These are phyloP conservation scores for Grosmannia penicillata DNA, from an alignment of 2,329 filamentous ascomycete genomes.

Conservation along the genomic window DNA sequence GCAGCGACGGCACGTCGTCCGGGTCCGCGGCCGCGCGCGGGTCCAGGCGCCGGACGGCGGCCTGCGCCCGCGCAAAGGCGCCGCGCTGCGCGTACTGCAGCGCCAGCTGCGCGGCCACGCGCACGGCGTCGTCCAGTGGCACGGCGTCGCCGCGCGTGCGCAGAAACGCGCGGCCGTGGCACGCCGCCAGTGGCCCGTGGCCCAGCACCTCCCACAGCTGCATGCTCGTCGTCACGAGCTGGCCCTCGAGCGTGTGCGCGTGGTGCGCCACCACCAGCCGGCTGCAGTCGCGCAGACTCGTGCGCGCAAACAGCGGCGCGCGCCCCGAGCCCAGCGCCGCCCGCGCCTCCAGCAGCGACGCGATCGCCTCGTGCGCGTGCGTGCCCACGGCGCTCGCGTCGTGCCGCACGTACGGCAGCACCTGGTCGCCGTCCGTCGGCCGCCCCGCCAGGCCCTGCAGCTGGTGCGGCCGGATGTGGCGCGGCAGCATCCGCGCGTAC, in stretches of 20 bases:
- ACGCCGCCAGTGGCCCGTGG: constrained; percentile 35
- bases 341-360: constrained; percentile 8
- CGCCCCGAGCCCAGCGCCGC: constrained; percentile 8
- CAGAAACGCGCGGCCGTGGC: constrained; percentile 59
- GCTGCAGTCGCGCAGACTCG: constrained; percentile 5
- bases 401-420: constrained; percentile 10
- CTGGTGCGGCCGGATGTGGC: constrained; percentile 30
- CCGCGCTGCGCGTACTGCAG: constrained; percentile 52
- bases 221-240: constrained; percentile 24
- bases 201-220: constrained; percentile 67
- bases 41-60: constrained; percentile 32
- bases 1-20: constrained; percentile 7
- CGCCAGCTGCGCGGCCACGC: constrained; percentile 56
- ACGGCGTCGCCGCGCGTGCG: constrained; percentile 48
- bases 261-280: constrained; percentile 3
- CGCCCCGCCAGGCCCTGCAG: constrained; percentile 10
- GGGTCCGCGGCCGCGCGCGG: no score
- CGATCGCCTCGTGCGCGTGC: constrained; percentile 5
- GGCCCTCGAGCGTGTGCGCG: constrained; percentile 8
- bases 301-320: constrained; percentile 4
- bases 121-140: constrained; percentile 63
- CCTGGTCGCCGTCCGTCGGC: constrained; percentile 9
- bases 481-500: constrained; percentile 46
- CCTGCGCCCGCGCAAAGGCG: constrained; percentile 53
- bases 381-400: constrained; percentile 3